Conservation (phyloP, 2,329 filamentous ascomycete genomes). For the Corinectria fuckeliana region DNA sequence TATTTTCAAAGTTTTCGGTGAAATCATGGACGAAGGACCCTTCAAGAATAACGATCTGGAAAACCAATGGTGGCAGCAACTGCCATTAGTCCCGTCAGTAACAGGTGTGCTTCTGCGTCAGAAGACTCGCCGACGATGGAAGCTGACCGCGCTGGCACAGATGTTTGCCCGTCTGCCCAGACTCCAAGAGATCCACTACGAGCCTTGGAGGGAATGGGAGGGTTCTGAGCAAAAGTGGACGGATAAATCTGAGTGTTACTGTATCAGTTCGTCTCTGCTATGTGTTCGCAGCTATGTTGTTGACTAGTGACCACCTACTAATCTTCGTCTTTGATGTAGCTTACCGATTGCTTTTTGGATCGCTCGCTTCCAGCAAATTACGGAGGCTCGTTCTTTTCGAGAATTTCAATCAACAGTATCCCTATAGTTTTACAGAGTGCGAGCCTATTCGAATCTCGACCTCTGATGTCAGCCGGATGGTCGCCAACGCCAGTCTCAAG, state of each 20-base stretch:
- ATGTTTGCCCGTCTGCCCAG: slow-evolving; percentile 45
- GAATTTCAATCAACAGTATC: no score
- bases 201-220: slow-evolving; percentile 44
- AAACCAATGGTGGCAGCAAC: slow-evolving; percentile 36
- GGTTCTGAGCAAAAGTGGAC: slow-evolving; percentile 17
- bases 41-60: slow-evolving; percentile 31
- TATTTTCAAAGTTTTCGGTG: slow-evolving; percentile 22
- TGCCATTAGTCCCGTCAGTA: slow-evolving; percentile 41
- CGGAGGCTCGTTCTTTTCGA: no score
- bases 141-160: slow-evolving; percentile 37
- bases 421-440: neutral
- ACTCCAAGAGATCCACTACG: slow-evolving; percentile 45
- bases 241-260: slow-evolving; percentile 34
- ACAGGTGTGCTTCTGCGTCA: slow-evolving; percentile 43
- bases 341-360: no score
- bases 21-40: slow-evolving; percentile 33
- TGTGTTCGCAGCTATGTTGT: neutral
- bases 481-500: slow-evolving; percentile 38
- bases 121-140: slow-evolving; percentile 45
- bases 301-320: neutral
- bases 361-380: no score
- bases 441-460: slow-evolving; percentile 24
- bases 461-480: slow-evolving; percentile 30
- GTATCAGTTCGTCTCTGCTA: neutral
- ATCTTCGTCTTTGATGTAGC: no score